Evolutionary conservation across 106 monocot genomes (phyloP).

Genomic region (Agapanthus africanus): DNA sequence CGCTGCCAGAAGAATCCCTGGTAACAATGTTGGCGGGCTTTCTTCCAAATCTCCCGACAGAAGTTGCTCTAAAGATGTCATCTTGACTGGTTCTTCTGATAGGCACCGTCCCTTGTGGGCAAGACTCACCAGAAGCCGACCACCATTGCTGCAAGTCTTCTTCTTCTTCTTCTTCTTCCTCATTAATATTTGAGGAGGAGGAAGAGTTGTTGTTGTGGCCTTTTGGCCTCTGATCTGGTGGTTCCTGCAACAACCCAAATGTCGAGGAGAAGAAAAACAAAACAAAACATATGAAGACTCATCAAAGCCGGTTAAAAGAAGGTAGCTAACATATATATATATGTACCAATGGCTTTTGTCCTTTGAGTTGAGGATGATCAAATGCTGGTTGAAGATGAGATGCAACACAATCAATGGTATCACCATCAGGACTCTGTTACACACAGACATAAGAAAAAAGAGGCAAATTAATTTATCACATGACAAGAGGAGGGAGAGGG

Average conservation of each 20-base stretch:
- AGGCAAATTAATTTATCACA: no score
- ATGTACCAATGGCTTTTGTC: constrained; percentile 58
- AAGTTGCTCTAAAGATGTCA: constrained; percentile 38
- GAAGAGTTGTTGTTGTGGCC: constrained; percentile 7
- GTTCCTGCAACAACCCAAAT: constrained; percentile 41
- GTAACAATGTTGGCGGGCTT: constrained; percentile 22
- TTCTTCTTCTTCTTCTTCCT: neutral
- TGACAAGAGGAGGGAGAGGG: neutral
- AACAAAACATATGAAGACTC: no score
- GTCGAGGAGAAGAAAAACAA: neutral
- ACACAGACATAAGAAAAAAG: no score
- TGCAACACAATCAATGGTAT: constrained; percentile 73
- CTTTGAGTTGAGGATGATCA: constrained; percentile 67
- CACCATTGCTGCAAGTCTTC: constrained; percentile 26
- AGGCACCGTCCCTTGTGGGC: constrained; percentile 60
- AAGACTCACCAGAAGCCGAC: constrained; percentile 51
- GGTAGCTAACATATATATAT: neutral
- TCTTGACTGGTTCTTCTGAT: constrained; percentile 36
- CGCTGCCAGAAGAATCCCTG: constrained; percentile 50
- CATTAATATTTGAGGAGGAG: no score
- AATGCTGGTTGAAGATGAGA: constrained; percentile 81
- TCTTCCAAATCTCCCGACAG: constrained; percentile 41
- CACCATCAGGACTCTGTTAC: constrained; percentile 82
- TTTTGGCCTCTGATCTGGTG: constrained; percentile 72
- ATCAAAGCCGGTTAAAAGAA: no score